Conservation (phyloP, 192 early-diverging fungal species). For the Dimargaris cristalligena region DNA sequence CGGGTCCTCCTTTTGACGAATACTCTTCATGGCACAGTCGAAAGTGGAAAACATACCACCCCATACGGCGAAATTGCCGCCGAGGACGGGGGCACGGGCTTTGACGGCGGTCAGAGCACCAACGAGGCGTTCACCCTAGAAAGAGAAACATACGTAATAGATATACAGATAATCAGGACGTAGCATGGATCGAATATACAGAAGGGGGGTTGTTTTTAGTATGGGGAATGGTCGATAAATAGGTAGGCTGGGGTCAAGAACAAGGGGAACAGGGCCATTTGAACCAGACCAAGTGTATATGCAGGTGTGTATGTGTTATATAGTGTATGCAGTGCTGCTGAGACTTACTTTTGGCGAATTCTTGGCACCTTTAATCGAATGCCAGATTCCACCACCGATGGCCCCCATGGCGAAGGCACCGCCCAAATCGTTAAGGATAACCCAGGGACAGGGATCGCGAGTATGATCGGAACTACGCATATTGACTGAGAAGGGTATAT, state of each 20-base stretch:
- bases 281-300: background rate
- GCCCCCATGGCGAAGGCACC: constrained; percentile 93
- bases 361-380: constrained; percentile 95
- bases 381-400: constrained; percentile 88
- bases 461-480: constrained; percentile 11
- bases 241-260: background rate
- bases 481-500: background rate
- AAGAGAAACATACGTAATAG: constrained; percentile 6
- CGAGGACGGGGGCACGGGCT: constrained; percentile 81
- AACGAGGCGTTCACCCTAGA: constrained; percentile 63
- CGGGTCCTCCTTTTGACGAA: constrained; percentile 96
- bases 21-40: constrained; percentile 83
- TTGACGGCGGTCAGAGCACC: constrained; percentile 81
- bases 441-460: constrained; percentile 44
- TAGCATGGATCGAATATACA: too few relatives aligned
- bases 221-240: background rate
- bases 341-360: constrained; percentile 76
- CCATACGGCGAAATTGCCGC: constrained; percentile 99
- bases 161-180: background rate
- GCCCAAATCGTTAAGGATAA: constrained; percentile 69
- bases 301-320: background rate
- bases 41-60: constrained; percentile 94
- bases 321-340: background rate
- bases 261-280: too few relatives aligned
- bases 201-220: background rate